Conservation (phyloP, 768 basidiomycete species). For the Kwoniella bestiolae region DNA sequence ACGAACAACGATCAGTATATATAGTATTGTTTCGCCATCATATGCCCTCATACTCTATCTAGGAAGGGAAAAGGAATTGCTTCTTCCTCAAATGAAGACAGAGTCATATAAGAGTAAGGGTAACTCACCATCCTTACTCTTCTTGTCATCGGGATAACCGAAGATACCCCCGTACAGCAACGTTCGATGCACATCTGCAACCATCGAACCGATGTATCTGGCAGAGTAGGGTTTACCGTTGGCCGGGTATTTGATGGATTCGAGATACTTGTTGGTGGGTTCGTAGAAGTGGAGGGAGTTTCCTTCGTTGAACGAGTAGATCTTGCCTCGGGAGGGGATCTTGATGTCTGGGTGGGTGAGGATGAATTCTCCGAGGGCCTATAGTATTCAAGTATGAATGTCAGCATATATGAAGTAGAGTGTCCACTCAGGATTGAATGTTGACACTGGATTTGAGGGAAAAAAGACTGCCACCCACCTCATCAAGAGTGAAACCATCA, state of each 20-base stretch:
- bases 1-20: neutral
- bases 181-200: constrained; percentile 89
- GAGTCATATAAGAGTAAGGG: no score
- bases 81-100: no score
- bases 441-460: no score
- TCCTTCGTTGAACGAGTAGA: constrained; percentile 99
- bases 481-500: constrained; percentile 97
- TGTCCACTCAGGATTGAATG: no score
- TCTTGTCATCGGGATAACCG: constrained; percentile 97
- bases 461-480: constrained; percentile 53
- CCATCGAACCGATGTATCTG: constrained; percentile 93
- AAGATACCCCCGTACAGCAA: constrained; percentile 98
- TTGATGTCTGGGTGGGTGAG: constrained; percentile 96
- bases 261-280: constrained; percentile 77
- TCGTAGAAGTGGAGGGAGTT: constrained; percentile 97
- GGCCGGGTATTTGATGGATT: constrained; percentile 64
- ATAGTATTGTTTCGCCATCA: no score
- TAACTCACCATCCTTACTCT: constrained; percentile 72
- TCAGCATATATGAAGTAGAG: no score
- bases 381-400: neutral
- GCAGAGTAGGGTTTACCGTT: constrained; percentile 62
- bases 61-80: no score
- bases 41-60: no score
- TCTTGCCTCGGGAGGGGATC: constrained; percentile 93
- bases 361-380: constrained; percentile 93